A percentile compares a stretch with the other conserved stretches of the same genome.
Conservation (phyloP, 768 basidiomycete species). For the Boletus rex-veris region DNA sequence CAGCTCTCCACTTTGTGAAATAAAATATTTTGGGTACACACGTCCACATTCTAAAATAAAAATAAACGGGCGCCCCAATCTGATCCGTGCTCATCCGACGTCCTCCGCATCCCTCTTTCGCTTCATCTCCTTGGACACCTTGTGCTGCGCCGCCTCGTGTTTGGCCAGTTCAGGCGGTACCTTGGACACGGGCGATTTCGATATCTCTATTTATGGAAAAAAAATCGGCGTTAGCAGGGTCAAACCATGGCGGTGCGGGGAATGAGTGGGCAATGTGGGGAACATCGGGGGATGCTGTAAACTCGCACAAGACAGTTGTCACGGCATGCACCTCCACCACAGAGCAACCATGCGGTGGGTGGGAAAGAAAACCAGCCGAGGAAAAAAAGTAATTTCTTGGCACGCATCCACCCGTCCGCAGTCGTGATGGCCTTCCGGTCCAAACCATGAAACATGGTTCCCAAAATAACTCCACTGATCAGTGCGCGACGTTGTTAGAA, state of each 20-base stretch:
- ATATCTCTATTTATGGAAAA: conserved; percentile 59
- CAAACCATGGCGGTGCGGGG: conserved; percentile 2
- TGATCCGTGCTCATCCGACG: conserved; percentile 38
- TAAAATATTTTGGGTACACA: too few relatives aligned
- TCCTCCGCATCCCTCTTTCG: conserved; percentile 86
- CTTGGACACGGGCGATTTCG: conserved; percentile 90
- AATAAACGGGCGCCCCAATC: too few relatives aligned
- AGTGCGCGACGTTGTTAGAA: not conserved
- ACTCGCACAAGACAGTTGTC: not conserved
- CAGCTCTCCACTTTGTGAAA: too few relatives aligned
- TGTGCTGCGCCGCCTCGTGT: conserved; percentile 89
- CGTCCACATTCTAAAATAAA: too few relatives aligned
- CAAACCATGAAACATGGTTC: not conserved
- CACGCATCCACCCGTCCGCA: not conserved
- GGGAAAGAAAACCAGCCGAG: too few relatives aligned
- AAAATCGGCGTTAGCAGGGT: conserved; percentile 14
- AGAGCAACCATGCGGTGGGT: too few relatives aligned
- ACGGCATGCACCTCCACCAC: not conserved
- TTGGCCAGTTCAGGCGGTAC: conserved; percentile 84
- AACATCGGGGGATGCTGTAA: conserved; percentile 1
- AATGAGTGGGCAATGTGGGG: conserved; percentile 1
- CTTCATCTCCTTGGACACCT: conserved; percentile 93
- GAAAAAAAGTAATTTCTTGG: not conserved
- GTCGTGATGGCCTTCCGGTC: too few relatives aligned
- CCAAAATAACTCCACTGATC: not conserved